Evolutionary conservation across 1,284 basidiomycete genomes (phyloP).

Genomic region (Boletus semigastroideus): DNA sequence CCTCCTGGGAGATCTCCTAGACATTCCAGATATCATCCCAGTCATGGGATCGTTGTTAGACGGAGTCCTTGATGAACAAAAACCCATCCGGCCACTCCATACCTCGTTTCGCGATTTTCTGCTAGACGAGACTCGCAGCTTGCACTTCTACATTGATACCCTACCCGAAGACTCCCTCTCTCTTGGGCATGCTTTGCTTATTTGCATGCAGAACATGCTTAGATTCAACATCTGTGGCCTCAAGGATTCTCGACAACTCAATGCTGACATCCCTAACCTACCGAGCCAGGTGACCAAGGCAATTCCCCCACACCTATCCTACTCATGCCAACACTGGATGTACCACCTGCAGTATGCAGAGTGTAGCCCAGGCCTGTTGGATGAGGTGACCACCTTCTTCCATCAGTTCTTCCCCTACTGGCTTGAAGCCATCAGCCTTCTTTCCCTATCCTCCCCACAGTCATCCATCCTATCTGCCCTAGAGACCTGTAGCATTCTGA

Average conservation of each 20-base stretch:
- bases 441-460: background rate
- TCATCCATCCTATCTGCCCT: background rate
- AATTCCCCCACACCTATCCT: conserved; percentile 3
- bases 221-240: background rate
- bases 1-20: background rate
- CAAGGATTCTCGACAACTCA: background rate
- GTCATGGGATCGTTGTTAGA: background rate
- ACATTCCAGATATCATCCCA: background rate
- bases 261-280: background rate
- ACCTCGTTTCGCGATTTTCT: conserved; percentile 7
- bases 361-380: background rate
- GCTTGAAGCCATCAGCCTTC: background rate
- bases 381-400: conserved; percentile 5
- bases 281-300: background rate
- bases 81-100: background rate
- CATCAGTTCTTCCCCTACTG: conserved; percentile 4
- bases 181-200: background rate
- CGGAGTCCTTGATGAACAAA: background rate
- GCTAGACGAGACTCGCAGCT: background rate
- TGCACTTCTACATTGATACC: background rate
- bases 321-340: conserved; percentile 12
- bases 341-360: background rate
- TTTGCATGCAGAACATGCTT: background rate
- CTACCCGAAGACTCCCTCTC: background rate
- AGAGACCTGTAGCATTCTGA: background rate